Evolutionary conservation across 2,329 filamentous ascomycete genomes (phyloP), one percentile per base, ranked within the genome.

Genomic region (Colletotrichum australisinense): DNA sequence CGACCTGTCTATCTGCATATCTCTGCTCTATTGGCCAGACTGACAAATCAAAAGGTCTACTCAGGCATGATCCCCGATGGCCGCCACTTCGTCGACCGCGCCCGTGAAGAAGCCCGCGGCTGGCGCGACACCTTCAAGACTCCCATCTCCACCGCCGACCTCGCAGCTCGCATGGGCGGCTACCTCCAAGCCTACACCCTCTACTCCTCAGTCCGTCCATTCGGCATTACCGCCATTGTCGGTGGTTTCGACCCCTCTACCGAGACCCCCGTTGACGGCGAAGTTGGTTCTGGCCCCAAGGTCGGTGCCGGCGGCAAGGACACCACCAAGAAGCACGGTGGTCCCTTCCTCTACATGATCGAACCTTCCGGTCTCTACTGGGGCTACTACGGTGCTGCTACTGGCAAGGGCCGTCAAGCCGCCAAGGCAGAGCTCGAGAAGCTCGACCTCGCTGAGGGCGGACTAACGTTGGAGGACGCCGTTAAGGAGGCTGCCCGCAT

Each of bases 361-460:
- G 97, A 99, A 88, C 97, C 97, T 55, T 98, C 95, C 80, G 97
- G 97, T 69, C 86, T 96, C 77, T 98, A 98, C 88, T 99, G 97
- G 97, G 97, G 97, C 73, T 99, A 99, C 89, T 98, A 98, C 84
- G 97, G 97, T 78, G 97, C 97, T 52, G 97, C 97, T 63, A 98
- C 97, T 16, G 97, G 97, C 81, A 99, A 99, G 86, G 97, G 97
- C 75, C 91, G 97, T 78, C 97, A 99, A 87, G 93, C 95, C 66
- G 97, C 97, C 81, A 99, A 99, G 89, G 95, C 96, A 9, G 97
- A 99, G 88, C 90, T 99, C 74, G 97, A 99, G 90, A 99, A 99
- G 90, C 89, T 99, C 72, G 95, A 98, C 83, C 90, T 99, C 72
- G 88, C 91, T 67, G 92, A 92, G 12, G 93, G 91, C 68, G 93